Conservation (phyloP, 768 basidiomycete genomes). For the Boletus pseudo-olivaceus region DNA sequence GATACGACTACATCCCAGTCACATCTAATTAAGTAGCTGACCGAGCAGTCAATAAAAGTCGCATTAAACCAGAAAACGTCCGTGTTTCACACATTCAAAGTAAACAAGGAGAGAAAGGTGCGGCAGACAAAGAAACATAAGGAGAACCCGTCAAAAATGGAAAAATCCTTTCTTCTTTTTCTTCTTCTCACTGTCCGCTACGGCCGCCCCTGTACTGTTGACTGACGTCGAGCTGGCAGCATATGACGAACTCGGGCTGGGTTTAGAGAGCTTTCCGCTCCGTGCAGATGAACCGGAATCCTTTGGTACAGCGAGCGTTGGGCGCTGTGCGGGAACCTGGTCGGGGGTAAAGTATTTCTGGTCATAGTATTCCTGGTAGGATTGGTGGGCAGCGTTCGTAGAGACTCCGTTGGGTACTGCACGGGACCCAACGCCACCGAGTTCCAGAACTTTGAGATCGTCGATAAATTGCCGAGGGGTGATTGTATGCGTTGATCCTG, state of each 20-base stretch:
- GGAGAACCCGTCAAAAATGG: slow-evolving; percentile 44
- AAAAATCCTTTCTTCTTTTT: slow-evolving; percentile 76
- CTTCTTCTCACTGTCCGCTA: slow-evolving; percentile 56
- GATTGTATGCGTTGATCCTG: slow-evolving; percentile 86
- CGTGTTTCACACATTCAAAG: not conserved
- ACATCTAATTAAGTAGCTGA: slow-evolving; percentile 1
- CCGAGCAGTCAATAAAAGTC: not conserved
- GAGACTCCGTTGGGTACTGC: slow-evolving; percentile 67
- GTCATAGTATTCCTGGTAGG: slow-evolving; percentile 77
- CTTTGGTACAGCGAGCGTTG: slow-evolving; percentile 26
- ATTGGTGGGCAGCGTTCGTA: slow-evolving; percentile 43
- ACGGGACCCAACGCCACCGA: slow-evolving; percentile 81
- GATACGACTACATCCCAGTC: not conserved
- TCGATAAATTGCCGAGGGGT: slow-evolving; percentile 84
- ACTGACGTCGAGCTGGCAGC: slow-evolving; percentile 50
- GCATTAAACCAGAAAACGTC: not conserved
- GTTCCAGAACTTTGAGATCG: slow-evolving; percentile 82
- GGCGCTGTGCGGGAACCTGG: slow-evolving; percentile 31
- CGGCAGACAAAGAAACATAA: not conserved
- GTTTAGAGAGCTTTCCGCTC: slow-evolving; percentile 26
- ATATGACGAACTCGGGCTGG: slow-evolving; percentile 48
- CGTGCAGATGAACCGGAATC: slow-evolving; percentile 17
- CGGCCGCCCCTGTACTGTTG: slow-evolving; percentile 35
- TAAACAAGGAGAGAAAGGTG: not conserved
- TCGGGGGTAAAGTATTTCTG: slow-evolving; percentile 59